phyloP scores from a whole-genome alignment of 2,329 filamentous ascomycete genomes.

The Juglanconis oblonga region DNA sequence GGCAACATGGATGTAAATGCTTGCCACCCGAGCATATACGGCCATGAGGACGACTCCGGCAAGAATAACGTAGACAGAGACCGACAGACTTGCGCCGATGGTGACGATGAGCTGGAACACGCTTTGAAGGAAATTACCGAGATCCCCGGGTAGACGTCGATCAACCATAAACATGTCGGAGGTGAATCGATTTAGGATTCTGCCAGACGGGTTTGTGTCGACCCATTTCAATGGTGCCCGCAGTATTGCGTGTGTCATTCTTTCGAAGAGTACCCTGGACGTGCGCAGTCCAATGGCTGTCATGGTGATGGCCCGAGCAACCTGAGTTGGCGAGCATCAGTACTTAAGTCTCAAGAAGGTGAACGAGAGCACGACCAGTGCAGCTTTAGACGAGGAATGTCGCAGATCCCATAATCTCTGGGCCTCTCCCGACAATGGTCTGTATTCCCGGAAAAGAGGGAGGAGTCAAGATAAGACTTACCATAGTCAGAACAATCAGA shows the following conservation, averaged over 20 bases:
- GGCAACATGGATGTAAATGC: conserved; percentile 34
- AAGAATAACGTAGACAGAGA: conserved; percentile 34
- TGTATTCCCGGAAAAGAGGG: no score
- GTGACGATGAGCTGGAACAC: conserved; percentile 32
- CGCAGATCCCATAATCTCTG: no score
- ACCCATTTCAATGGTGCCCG: conserved; percentile 38
- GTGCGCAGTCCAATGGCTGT: conserved; percentile 30
- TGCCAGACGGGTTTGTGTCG: conserved; percentile 38
- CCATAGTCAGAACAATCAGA: conserved; percentile 19
- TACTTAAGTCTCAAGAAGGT: not conserved
- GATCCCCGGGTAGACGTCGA: conserved; percentile 28
- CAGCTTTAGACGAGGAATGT: no score
- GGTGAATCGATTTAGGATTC: conserved; percentile 42
- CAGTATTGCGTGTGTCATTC: conserved; percentile 34
- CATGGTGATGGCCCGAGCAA: conserved; percentile 25
- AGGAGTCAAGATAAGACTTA: not conserved
- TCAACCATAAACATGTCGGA: conserved; percentile 38
- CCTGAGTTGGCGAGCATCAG: conserved; percentile 7
- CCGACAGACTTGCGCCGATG: conserved; percentile 32
- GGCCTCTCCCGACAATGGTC: not conserved
- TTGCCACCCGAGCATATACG: conserved; percentile 32
- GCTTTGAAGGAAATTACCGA: conserved; percentile 27
- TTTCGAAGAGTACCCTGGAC: conserved; percentile 29
- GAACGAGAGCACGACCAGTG: no score
- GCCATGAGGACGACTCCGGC: conserved; percentile 32